Evolutionary conservation across 2,329 filamentous ascomycete species (phyloP), one percentile per base, ranked within the genome.

Genomic region (Lachnellula arida): DNA sequence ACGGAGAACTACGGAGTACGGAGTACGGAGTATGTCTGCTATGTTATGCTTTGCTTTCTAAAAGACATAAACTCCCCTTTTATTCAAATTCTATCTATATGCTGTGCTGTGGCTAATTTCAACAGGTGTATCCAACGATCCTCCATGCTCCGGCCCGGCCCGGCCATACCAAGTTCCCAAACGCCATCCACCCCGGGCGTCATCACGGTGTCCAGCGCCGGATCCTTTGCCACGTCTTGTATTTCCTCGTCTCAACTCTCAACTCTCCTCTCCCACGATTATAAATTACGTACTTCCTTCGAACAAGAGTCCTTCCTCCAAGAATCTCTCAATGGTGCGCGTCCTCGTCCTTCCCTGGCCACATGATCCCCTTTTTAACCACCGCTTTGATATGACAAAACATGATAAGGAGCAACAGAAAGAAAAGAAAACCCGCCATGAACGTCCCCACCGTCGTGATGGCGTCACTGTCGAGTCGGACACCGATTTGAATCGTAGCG

Each of bases 401-500:
- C n/a, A 65, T 28, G 39, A 67, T 61, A 51, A 69, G 37, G 17
- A 68, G 46, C 64, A 63, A 70, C 2, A 72, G 56, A 22, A 80
- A 70, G 9, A 77, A 79, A 70, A 83, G 76, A 0, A 68, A 78
- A 0, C 74, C 77, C 0, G 71, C 72, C n/a, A 80, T 72, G 1
- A 35, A 57, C 7, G 59, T 58, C 15, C 63, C 60, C 2, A 64
- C 56, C 71, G 76, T 78, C 42, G 72, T 62, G 3, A 81, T 71
- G 0, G 69, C 67, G 0, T 74, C 65, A 56, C 72, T 79, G 35
- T 69, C 64, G 9, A 83, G 71, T 37, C 75, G 73, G 6, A 75
- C 76, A 0, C 75, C 78, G 12, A 83, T 78, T 6, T 77, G 71
- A 53, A 82, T 81, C 1, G 80, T 82, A 2, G 80, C 79, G 50